These are phyloP conservation scores for Aspergillus ustus DNA, from an alignment of 2,329 filamentous ascomycete genomes.

Conservation along the genomic window DNA sequence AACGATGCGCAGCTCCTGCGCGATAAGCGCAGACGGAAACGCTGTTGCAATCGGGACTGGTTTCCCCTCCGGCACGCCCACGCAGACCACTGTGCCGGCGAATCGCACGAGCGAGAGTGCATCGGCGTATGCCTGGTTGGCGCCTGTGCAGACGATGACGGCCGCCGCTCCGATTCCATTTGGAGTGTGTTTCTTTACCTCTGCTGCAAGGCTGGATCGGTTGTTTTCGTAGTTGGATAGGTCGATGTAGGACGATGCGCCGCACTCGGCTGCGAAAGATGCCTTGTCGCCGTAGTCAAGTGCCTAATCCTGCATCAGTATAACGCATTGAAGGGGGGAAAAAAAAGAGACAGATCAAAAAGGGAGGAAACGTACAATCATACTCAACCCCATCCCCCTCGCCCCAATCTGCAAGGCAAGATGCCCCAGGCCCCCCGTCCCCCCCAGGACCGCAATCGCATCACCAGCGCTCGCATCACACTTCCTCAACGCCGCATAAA, in stretches of 20 bases:
- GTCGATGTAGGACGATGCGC: conserved; percentile 58
- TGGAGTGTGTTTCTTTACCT: conserved; percentile 59
- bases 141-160: conserved; percentile 61
- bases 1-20: conserved; percentile 49
- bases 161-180: conserved; percentile 63
- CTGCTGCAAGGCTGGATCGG: conserved; percentile 54
- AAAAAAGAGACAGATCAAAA: not conserved
- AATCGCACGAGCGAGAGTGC: conserved; percentile 52
- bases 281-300: not conserved
- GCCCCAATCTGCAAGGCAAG: conserved; percentile 63
- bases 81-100: conserved; percentile 56
- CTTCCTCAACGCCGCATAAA: conserved; percentile 67
- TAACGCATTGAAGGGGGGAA: not conserved
- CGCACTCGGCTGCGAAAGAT: not conserved
- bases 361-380: conserved; percentile 57
- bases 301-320: not conserved
- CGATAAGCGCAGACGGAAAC: conserved; percentile 47
- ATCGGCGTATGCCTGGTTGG: conserved; percentile 55
- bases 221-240: conserved; percentile 52
- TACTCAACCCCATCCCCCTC: conserved; percentile 63
- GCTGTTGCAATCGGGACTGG: conserved; percentile 50
- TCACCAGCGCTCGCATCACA: conserved; percentile 61
- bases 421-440: conserved; percentile 66
- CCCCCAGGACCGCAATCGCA: conserved; percentile 63
- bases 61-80: conserved; percentile 54